phyloP scores from a whole-genome alignment of 257 asterid species.

The Nemophila menziesii region DNA sequence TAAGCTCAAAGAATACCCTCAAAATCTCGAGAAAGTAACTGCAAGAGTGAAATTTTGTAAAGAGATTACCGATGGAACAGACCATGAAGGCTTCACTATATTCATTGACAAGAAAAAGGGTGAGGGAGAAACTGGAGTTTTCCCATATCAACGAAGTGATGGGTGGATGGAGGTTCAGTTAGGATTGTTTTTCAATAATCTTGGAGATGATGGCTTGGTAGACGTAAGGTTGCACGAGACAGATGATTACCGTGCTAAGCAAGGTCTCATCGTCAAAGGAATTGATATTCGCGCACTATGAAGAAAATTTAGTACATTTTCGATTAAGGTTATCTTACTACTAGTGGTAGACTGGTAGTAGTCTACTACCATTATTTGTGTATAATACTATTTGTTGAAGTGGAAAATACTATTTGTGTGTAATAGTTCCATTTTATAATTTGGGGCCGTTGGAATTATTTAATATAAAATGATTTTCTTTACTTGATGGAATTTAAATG shows the following conservation, averaged over 20 bases:
- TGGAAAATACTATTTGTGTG: too few relatives aligned
- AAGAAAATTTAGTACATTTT: too few relatives aligned
- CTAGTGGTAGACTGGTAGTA: too few relatives aligned
- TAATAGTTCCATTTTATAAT: too few relatives aligned
- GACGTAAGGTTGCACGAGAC: not conserved
- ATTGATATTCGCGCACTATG: not conserved
- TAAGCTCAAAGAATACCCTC: not conserved
- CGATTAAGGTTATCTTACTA: too few relatives aligned
- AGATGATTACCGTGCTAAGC: not conserved
- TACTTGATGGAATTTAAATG: too few relatives aligned
- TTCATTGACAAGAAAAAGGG: not conserved
- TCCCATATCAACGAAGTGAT: not conserved
- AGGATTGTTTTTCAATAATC: not conserved
- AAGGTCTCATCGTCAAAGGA: not conserved
- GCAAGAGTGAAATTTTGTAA: not conserved
- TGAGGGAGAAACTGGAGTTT: not conserved
- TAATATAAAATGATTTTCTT: too few relatives aligned
- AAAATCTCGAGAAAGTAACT: not conserved
- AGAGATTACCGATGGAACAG: not conserved
- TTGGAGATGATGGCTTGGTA: not conserved
- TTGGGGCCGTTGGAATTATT: too few relatives aligned
- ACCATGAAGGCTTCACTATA: not conserved
- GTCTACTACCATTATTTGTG: too few relatives aligned
- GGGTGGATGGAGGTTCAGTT: conserved; percentile 6
- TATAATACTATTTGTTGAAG: too few relatives aligned